phyloP scores from a whole-genome alignment of 768 basidiomycete species.

The Boletus pseudopeckii region DNA sequence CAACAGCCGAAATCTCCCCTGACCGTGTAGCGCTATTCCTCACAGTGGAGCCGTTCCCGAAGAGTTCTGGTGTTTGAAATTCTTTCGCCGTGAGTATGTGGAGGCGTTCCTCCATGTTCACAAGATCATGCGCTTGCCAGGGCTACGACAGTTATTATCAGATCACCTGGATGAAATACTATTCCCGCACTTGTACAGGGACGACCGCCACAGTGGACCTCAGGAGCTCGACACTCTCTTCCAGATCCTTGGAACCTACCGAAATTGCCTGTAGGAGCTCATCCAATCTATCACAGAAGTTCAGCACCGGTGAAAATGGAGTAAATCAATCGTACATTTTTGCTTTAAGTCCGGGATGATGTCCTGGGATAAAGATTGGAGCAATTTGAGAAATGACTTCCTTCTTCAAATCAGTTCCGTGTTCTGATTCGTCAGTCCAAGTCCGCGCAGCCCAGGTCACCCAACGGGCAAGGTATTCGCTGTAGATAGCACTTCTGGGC shows the following conservation, averaged over 20 bases:
- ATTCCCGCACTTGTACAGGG: conserved; percentile 17
- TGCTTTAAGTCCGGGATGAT: conserved; percentile 24
- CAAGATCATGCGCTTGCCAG: conserved; percentile 51
- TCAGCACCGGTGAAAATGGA: conserved; percentile 4
- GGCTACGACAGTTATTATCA: conserved; percentile 31
- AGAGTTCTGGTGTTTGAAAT: neutral
- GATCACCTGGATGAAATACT: neutral
- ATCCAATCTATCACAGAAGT: conserved; percentile 15
- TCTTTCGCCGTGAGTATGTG: conserved; percentile 31
- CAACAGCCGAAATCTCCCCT: conserved; percentile 23
- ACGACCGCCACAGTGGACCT: neutral
- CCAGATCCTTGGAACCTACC: conserved; percentile 17
- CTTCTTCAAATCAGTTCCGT: conserved; percentile 42
- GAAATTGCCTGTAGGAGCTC: conserved; percentile 21
- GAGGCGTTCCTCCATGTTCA: conserved; percentile 55
- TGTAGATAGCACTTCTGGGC: conserved; percentile 43
- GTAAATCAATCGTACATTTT: conserved; percentile 32
- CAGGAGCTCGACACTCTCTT: conserved; percentile 19
- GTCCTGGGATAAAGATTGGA: conserved; percentile 43
- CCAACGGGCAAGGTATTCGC: conserved; percentile 67
- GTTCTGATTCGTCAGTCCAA: conserved; percentile 32
- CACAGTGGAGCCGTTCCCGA: neutral
- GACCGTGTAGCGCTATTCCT: neutral
- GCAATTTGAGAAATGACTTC: conserved; percentile 46
- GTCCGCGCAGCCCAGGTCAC: conserved; percentile 54